Base-by-base conservation (phyloP, 352 stramenopile species). In the Pythium insidiosum region DNA sequence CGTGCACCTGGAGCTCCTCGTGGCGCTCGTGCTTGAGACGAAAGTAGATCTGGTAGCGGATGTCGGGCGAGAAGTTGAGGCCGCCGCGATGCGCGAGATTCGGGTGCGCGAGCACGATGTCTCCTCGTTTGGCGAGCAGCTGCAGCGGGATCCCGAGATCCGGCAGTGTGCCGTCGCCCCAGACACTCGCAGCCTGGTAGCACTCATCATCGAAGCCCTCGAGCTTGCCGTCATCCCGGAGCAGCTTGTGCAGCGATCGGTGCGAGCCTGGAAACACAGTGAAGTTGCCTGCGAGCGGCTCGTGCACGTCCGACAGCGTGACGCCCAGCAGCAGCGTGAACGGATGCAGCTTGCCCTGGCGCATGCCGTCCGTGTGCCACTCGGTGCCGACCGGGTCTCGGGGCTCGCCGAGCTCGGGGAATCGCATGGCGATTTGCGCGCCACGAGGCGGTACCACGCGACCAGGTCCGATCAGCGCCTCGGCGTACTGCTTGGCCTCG, bases 351-450 rank as follows among this genome's bases (percentile, higher is more conserved):
- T 65, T 71, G 38, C 75, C 73, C 53, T 91, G 78, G 1, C 75
- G 66, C 78, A 91, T 87, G 24, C 75, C 78, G 37, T 88, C 78
- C 16, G 73, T 91, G 58, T 91, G 78, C 78, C 78, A 91, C 51
- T 91, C 75, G 3, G 71, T 87, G 13, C 78, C 78, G 6, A 58
- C 37, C 5, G 71, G 75, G 12, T 91, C 71, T 1, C 76, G 66
- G 15, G 66, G 60, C 19, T 73, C 61, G 2, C 75, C 73, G 9
- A 91, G 54, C 28, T 88, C 73, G 0, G 78, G 78, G 39, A 88
- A 91, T 5, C 78, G 67, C 44, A 91, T 47, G 2, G 78, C 78
- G 28, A 88, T 81, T 38, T 91, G 78, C 5, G 61, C 73, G 45
- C 72, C 75, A 41, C 66, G 66, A 0, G 73, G 73, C 11, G 65